Conservation (phyloP, 129 eudicot species). For the Flaveria bidentis region DNA sequence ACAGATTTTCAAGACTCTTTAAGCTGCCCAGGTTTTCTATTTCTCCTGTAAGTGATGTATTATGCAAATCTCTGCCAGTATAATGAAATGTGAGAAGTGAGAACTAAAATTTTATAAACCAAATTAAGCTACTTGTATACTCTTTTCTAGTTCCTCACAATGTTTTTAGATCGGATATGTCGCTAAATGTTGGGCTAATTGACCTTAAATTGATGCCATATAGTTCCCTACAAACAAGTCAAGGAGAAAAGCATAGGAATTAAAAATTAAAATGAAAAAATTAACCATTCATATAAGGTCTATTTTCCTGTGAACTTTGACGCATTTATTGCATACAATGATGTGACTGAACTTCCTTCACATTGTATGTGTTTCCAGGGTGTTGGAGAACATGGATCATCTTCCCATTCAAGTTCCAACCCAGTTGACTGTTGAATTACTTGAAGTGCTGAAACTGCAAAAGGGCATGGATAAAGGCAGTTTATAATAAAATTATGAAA, state of each 20-base stretch:
- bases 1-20: conserved; percentile 75
- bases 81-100: conserved; percentile 21
- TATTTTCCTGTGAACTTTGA: not conserved
- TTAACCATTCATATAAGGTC: not conserved
- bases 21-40: conserved; percentile 81
- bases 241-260: conserved; percentile 14
- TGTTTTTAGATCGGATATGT: conserved; percentile 66
- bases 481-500: conserved; percentile 7
- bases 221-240: conserved; percentile 55
- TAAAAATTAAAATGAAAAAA: not conserved
- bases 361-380: conserved; percentile 82
- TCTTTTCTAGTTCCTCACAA: conserved; percentile 52
- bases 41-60: conserved; percentile 82
- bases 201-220: conserved; percentile 69
- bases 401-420: conserved; percentile 87
- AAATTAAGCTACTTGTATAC: conserved; percentile 15
- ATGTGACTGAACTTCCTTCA: conserved; percentile 68
- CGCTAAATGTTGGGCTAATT: conserved; percentile 79
- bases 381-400: conserved; percentile 84
- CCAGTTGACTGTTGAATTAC: conserved; percentile 80
- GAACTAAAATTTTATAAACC: not conserved
- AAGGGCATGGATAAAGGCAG: conserved; percentile 11
- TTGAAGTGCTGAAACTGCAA: conserved; percentile 89
- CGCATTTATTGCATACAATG: conserved; percentile 51
- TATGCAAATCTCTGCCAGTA: conserved; percentile 76